Percentiles rank a stretch among this genome's conserved stretches.
phyloP scores from a whole-genome alignment of 2,329 filamentous ascomycete species.

The Fusarium luffae region DNA sequence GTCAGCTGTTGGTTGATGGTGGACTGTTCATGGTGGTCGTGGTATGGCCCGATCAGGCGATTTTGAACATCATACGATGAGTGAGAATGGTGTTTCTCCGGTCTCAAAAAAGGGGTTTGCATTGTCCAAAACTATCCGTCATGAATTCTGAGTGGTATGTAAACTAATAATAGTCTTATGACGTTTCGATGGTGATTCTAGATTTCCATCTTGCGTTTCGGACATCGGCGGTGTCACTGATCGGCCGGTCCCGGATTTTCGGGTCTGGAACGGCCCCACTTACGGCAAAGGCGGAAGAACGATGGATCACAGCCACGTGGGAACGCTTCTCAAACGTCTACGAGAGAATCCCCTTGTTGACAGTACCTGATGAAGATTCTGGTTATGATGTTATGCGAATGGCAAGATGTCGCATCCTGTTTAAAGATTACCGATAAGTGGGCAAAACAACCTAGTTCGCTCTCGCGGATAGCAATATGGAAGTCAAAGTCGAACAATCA shows the following conservation, averaged over 20 bases:
- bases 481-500: too few relatives aligned
- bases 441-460: rapidly evolving
- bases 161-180: neutral
- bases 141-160: neutral
- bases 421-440: neutral
- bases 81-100: conserved; percentile 26
- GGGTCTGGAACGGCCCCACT: conserved; percentile 12
- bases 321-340: neutral
- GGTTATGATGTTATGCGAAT: rapidly evolving
- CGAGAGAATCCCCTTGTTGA: rapidly evolving
- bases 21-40: conserved; percentile 31
- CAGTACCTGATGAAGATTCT: neutral
- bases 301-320: neutral
- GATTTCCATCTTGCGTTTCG: neutral
- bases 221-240: neutral
- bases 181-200: neutral
- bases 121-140: neutral
- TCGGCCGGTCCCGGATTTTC: conserved; percentile 9
- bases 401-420: neutral
- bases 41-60: conserved; percentile 34
- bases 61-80: conserved; percentile 37
- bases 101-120: neutral
- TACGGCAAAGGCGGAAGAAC: neutral
- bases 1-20: conserved; percentile 30
- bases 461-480: too few relatives aligned